Percentiles rank a stretch among this genome's conserved stretches.
Conservation (phyloP, 805 yeast genomes). For the Myxozyma melibiosi region DNA sequence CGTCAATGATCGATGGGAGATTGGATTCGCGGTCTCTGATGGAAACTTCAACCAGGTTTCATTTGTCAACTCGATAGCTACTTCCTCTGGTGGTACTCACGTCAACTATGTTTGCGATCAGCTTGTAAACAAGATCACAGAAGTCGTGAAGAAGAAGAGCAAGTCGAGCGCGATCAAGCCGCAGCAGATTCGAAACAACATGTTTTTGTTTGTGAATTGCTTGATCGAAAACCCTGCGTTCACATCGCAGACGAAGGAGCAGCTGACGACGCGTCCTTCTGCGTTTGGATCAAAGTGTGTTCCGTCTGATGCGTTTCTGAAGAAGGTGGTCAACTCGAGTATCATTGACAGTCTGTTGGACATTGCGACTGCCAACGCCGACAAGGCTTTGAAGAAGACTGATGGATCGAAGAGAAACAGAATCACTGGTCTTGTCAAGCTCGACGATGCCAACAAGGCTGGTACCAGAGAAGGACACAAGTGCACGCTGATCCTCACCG, state of each 20-base stretch:
- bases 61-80: conserved; percentile 96
- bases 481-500: conserved; percentile 91
- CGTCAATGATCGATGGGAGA: conserved; percentile 88
- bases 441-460: conserved; percentile 95
- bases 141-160: conserved; percentile 69
- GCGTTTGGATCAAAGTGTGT: conserved; percentile 87
- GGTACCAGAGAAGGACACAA: conserved; percentile 91
- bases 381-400: conserved; percentile 78
- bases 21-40: conserved; percentile 92
- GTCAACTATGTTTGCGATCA: conserved; percentile 85
- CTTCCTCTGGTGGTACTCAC: conserved; percentile 96
- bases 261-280: conserved; percentile 80
- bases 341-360: conserved; percentile 67
- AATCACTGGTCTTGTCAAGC: conserved; percentile 83
- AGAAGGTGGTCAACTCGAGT: conserved; percentile 73
- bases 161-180: conserved; percentile 74
- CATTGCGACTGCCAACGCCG: conserved; percentile 86
- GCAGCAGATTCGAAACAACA: conserved; percentile 83
- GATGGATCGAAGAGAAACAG: conserved; percentile 84
- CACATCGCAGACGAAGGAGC: conserved; percentile 97
- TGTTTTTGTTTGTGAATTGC: conserved; percentile 90
- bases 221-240: conserved; percentile 95
- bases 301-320: conserved; percentile 76
- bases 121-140: conserved; percentile 74
- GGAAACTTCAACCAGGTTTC: conserved; percentile 91